Base-by-base conservation (phyloP, 768 basidiomycete genomes). In the Trametes gibbosa region DNA sequence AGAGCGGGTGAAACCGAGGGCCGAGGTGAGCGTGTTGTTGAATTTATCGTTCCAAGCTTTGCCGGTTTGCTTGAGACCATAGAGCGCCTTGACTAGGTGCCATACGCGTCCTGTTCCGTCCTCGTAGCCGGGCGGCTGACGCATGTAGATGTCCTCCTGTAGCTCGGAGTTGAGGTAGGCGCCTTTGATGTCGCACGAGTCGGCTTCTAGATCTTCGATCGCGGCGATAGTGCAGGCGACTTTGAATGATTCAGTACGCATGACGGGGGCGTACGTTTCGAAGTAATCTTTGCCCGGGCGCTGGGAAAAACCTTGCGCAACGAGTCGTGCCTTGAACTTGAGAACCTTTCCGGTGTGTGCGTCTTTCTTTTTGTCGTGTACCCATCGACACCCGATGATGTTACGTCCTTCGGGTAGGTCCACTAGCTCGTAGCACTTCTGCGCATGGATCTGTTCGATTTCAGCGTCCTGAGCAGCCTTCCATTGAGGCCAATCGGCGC, bases 231-330 rank as follows among this genome's bases (percentile, higher is more conserved):
- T 17, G 19, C 25, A n/a, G 10, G 34, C 1, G 5, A 47, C 12
- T 24, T 52, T 47, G 29, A n/a, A 51, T 14, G 23, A 2, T 5
- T 56, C 53, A 0, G 63, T 29, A 0, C 42, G 40, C 0, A 61
- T 54, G 0, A 68, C 66, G 0, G 70, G 70, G 0, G 69, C 54
- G 24, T 54, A 69, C 6, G 68, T 69, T 3, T 71, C 69, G 23
- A 54, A 40, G 62, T 64, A 76, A 43, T 82, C 74, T 10, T 77
- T 57, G 0, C 80, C 74, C 1, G 66, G 66, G 1, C 68, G 60
- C 63, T 83, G 81, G 0, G 69, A 54, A 65, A 74, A 77, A 0
- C 81, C 76, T 53, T 76, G 68, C 0, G 77, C 76, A 0, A 81
- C 77, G 0, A 82, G 65, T 0, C 75, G 50, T 0, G 76, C 79